Base-by-base conservation (phyloP, 257 asterid species). In the Solanum habrochaites region DNA sequence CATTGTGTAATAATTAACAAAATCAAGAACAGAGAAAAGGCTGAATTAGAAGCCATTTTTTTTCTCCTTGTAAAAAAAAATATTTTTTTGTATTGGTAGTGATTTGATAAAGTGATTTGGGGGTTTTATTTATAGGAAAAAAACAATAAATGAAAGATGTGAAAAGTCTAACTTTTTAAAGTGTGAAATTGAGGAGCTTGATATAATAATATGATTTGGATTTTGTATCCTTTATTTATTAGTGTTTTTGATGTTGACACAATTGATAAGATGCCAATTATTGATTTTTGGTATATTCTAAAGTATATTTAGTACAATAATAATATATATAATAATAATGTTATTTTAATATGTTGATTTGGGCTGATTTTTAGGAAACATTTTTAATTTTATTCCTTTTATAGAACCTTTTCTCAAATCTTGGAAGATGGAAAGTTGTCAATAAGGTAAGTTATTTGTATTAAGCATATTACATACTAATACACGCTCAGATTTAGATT, bases 1-100 rank as follows among this genome's bases (percentile, higher is more conserved):
- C 89, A 91, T n/a, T 93, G 95, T 29, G 5, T 72, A 40, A 93
- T 43, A 40, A 95, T 29, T 52, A 93, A 31, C 25, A 93, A 60
- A 16, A 73, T 92, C 32, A 88, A 74, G 82, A 90, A 87, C 11
- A 85, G 56, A 39, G 86, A 85, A 88, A 31, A 16, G 66, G 62
- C 20, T 10, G 67, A 80, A 80, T 47, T 47, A 10, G 85, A 80
- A 80, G 67, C 85, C 85, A 47, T 80, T 15, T 47, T 62, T 23
- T 18, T 58, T 80, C n/a, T 45, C 8, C 16, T 43, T 43, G 3
- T 47, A 80, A 16, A n/a, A 42, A 62, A 73, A 45, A 7, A 0
- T 15, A 9, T 8, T 45, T 43, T 25, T 10, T 80, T 47, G 64
- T 45, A 78, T 78, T 78, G 16, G 40, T 78, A 78, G 42, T 47